These are phyloP conservation scores for Russula foetens DNA, from an alignment of 768 basidiomycete genomes.

Conservation along the genomic window DNA sequence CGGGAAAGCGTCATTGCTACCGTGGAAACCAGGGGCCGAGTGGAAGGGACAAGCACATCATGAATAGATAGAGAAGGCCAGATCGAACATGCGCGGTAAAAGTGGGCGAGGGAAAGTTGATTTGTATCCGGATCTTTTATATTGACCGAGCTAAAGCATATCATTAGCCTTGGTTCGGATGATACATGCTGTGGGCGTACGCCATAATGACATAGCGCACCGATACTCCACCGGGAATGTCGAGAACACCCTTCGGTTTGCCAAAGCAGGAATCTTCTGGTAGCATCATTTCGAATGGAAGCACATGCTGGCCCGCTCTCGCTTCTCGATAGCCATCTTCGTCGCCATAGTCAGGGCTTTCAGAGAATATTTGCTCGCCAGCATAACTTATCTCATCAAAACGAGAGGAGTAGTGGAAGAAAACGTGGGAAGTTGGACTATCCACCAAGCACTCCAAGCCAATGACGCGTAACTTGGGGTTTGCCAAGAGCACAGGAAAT, in stretches of 20 bases:
- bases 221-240: slow-evolving; percentile 47
- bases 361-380: slow-evolving; percentile 25
- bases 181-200: slow-evolving; percentile 34
- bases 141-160: slow-evolving; percentile 51
- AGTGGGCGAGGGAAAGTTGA: slow-evolving; percentile 75
- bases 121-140: slow-evolving; percentile 56
- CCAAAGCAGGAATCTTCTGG: slow-evolving; percentile 47
- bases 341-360: slow-evolving; percentile 39
- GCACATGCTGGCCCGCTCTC: slow-evolving; percentile 53
- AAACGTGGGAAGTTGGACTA: slow-evolving; percentile 58
- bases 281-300: slow-evolving; percentile 69
- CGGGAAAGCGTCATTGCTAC: slow-evolving; percentile 48
- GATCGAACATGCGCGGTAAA: slow-evolving; percentile 75
- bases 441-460: slow-evolving; percentile 72
- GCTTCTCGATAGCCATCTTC: slow-evolving; percentile 56
- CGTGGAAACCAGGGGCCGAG: slow-evolving; percentile 50
- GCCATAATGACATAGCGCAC: slow-evolving; percentile 77
- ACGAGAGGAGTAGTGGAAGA: slow-evolving; percentile 65
- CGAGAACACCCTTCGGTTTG: slow-evolving; percentile 48
- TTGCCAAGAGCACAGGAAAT: slow-evolving; percentile 53
- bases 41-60: slow-evolving; percentile 49
- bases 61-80: slow-evolving; percentile 69
- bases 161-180: neutral
- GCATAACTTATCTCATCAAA: slow-evolving; percentile 43
- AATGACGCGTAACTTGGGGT: slow-evolving; percentile 71